phyloP scores from a whole-genome alignment of 2,329 filamentous ascomycete genomes.

The Drechmeria coniospora region DNA sequence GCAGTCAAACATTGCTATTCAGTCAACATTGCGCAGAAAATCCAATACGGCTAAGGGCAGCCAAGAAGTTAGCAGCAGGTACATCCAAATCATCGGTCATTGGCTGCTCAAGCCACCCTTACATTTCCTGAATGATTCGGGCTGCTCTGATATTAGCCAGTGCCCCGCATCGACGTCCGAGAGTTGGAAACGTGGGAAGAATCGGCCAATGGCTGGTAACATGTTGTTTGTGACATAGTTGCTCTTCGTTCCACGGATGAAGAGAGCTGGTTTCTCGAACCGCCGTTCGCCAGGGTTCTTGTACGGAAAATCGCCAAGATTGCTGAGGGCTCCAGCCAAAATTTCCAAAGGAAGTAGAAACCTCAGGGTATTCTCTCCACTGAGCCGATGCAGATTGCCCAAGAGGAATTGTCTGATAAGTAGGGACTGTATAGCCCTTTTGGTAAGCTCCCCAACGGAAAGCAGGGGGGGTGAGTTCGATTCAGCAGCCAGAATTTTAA shows the following conservation, averaged over 20 bases:
- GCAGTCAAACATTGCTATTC: constrained; percentile 27
- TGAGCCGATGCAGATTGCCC: constrained; percentile 57
- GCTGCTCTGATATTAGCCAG: constrained; percentile 83
- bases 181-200: constrained; percentile 65
- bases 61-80: constrained; percentile 1
- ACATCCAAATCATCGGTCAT: background rate
- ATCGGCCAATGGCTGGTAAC: constrained; percentile 62
- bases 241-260: constrained; percentile 64
- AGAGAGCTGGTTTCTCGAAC: constrained; percentile 66
- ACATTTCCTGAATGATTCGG: constrained; percentile 64
- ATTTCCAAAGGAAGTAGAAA: constrained; percentile 69
- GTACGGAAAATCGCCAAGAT: constrained; percentile 83
- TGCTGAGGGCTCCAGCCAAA: constrained; percentile 50
- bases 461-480: background rate
- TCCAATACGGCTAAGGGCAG: constrained; percentile 44
- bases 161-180: constrained; percentile 66
- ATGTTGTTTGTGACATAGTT: constrained; percentile 69
- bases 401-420: constrained; percentile 82
- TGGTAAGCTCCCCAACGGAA: background rate
- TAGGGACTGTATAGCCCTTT: constrained; percentile 29
- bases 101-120: constrained; percentile 3
- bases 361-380: constrained; percentile 37
- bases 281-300: constrained; percentile 50
- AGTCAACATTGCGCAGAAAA: constrained; percentile 37
- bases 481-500: background rate